Base-by-base conservation (phyloP, 2,329 filamentous ascomycete genomes). In the Cladobotryum protrusum region DNA sequence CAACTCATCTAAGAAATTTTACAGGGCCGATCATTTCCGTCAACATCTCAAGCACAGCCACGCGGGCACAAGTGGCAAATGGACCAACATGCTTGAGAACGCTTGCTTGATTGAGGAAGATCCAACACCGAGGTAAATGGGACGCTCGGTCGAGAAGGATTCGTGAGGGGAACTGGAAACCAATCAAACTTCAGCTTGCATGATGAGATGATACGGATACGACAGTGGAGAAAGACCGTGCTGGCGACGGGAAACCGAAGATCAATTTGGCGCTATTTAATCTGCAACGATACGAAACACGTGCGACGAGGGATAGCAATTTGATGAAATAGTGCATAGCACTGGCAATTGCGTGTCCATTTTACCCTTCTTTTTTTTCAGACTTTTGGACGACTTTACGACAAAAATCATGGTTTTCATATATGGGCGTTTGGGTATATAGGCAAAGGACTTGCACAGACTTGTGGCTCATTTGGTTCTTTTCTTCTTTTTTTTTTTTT, bases 11-110 rank as follows among this genome's bases (percentile, higher is more conserved):
- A 99, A 99, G 76, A 97, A 97, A 67, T 99, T 99, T 68, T 99
- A 87, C 73, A 82, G 93, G 35, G 93, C 93, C 33, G 93, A 99
- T 67, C 93, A 99, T 67, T 99, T 99, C 76, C 84, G 93, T 52
- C 93, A 99, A 69, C 93, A 99, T 70, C 75, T 99, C 52, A 99
- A 97, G 75, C 93, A 99, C 67, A 96, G 90, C 66, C 93, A 97
- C 70, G 89, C 88, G 35, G 93, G 93, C 34, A 92, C 89, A 1
- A 96, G 90, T 68, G 93, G 93, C 32, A 97, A 97, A 69, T 99
- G 93, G 93, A 99, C 93, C 12, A 97, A 97, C 68, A 91, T 96
- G 78, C 76, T 99, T 33, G 93, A 99, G 67, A 95, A 89, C 64
- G 89, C 91, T 5, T 99, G 93, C 71, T 95, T 97, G 89, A 83